phyloP scores from a whole-genome alignment of 176 grass and related monocot genomes.

The Oryza officinalis region DNA sequence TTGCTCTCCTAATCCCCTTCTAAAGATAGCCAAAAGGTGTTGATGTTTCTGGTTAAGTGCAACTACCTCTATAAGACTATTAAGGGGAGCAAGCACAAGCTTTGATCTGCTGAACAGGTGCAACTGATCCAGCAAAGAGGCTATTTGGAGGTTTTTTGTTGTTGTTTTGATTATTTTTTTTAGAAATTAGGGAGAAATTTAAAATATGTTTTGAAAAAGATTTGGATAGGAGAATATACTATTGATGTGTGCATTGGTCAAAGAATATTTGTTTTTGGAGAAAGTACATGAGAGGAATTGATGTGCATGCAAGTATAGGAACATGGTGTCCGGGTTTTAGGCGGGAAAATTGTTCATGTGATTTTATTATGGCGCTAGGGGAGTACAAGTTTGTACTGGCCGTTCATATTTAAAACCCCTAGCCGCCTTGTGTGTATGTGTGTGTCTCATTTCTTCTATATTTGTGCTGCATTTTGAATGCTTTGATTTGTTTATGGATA shows the following conservation, averaged over 20 bases:
- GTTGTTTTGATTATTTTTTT: background rate
- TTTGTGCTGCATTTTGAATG: background rate
- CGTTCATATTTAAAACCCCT: conserved; percentile 48
- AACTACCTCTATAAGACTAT: conserved; percentile 23
- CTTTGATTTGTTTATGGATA: background rate
- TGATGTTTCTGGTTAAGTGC: conserved; percentile 28
- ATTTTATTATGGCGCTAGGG: conserved; percentile 32
- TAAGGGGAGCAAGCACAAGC: background rate
- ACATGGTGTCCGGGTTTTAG: conserved; percentile 51
- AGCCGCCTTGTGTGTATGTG: background rate
- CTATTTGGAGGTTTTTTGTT: background rate
- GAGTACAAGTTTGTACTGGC: conserved; percentile 37
- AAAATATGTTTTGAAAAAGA: background rate
- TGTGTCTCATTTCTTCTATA: background rate
- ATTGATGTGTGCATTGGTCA: conserved; percentile 32
- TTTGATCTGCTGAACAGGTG: conserved; percentile 24
- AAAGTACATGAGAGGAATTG: conserved; percentile 20
- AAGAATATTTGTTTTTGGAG: conserved; percentile 32
- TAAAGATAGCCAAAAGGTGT: conserved; percentile 29
- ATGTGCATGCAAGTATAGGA: conserved; percentile 26
- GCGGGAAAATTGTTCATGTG: conserved; percentile 57
- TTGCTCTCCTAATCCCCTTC: background rate
- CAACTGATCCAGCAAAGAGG: conserved; percentile 21
- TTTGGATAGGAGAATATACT: background rate
- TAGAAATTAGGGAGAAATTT: background rate